phyloP scores from a whole-genome alignment of 2,329 filamentous ascomycete species.

The Colletotrichum sp. region DNA sequence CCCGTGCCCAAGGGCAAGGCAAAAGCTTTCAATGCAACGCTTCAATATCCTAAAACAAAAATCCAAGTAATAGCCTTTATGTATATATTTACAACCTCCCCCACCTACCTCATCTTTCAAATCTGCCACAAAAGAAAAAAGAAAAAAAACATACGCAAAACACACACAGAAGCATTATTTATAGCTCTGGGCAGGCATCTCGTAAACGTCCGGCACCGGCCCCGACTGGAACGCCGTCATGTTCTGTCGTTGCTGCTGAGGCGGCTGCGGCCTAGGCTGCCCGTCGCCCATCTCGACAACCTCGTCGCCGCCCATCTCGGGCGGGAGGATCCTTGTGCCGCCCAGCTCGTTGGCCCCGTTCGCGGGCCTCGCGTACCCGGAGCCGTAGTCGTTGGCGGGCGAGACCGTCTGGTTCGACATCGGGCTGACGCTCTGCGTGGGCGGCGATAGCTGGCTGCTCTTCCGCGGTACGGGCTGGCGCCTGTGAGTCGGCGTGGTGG shows the following conservation, averaged over 20 bases:
- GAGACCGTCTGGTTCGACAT: conserved; percentile 8
- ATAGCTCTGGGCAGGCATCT: conserved; percentile 45
- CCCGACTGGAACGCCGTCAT: conserved; percentile 36
- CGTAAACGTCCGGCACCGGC: conserved; percentile 37
- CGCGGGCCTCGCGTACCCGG: neutral
- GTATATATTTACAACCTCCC: neutral
- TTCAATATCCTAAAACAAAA: neutral
- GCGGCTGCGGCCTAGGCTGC: conserved; percentile 9
- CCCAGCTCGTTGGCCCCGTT: conserved; percentile 15
- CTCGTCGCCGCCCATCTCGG: conserved; percentile 18
- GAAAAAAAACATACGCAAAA: neutral
- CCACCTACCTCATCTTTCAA: neutral
- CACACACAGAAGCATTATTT: conserved; percentile 26
- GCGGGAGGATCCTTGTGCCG: conserved; percentile 6
- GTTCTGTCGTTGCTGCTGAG: conserved; percentile 10
- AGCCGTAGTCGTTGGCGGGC: neutral
- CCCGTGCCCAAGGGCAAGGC: neutral
- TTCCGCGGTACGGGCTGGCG: conserved; percentile 4
- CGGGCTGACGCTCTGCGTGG: conserved; percentile 13
- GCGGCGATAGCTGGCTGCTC: conserved; percentile 10
- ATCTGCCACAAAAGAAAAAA: neutral
- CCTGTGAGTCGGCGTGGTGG: neutral
- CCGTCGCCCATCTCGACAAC: conserved; percentile 38
- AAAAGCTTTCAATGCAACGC: neutral
- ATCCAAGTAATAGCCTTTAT: neutral